phyloP scores from a whole-genome alignment of 495 filamentous ascomycete species.

The Hyphodiscus hymeniophilus region DNA sequence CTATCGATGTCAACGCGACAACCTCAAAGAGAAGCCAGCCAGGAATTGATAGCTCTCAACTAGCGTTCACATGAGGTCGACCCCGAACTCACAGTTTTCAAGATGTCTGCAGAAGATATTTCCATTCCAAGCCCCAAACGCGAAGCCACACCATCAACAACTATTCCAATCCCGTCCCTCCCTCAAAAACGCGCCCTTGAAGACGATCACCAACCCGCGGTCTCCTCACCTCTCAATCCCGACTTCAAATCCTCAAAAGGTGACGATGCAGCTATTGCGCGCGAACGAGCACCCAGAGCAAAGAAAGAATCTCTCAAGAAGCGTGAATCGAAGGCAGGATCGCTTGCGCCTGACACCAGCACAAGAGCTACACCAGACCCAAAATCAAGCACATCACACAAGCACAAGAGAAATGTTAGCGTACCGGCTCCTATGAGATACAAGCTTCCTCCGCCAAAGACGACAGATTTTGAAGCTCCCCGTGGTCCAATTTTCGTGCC shows the following conservation, averaged over 20 bases:
- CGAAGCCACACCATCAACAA: conserved; percentile 10
- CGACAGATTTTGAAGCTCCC: conserved; percentile 50
- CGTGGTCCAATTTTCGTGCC: conserved; percentile 44
- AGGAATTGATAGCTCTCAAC: too few species aligned
- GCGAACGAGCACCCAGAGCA: conserved; percentile 36
- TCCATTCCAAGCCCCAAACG: conserved; percentile 13
- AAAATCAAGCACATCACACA: conserved; percentile 20
- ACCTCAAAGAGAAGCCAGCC: too few species aligned
- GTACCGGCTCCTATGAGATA: conserved; percentile 42
- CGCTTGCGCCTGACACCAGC: conserved; percentile 36
- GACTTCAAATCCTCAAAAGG: conserved; percentile 29
- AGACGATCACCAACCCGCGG: conserved; percentile 46
- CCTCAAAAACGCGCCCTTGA: conserved; percentile 50
- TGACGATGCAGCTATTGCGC: conserved; percentile 26
- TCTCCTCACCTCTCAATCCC: conserved; percentile 56
- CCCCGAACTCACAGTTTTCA: too few species aligned
- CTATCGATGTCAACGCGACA: too few species aligned
- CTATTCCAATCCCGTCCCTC: conserved; percentile 32
- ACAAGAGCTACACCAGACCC: conserved; percentile 46
- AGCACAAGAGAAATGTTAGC: conserved; percentile 38
- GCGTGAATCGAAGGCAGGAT: conserved; percentile 54
- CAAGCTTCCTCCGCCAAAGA: conserved; percentile 48
- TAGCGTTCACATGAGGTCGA: too few species aligned
- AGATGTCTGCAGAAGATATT: conserved; percentile 13
- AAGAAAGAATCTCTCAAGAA: conserved; percentile 74